phyloP scores from a whole-genome alignment of 1,139 yeast species.

The Kurtzmaniella quercitrusa region DNA sequence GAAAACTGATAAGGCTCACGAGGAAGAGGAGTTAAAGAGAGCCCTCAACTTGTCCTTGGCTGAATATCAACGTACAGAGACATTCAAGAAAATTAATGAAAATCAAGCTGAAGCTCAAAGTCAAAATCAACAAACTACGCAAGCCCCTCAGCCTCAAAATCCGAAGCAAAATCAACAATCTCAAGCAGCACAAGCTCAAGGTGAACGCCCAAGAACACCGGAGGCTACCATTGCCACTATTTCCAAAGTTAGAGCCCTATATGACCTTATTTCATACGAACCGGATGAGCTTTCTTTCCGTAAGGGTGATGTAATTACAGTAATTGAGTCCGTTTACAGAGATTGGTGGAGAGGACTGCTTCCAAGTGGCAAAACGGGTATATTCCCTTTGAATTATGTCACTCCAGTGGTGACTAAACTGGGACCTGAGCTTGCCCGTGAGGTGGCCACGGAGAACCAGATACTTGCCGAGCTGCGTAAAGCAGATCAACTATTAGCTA shows the following conservation, averaged over 20 bases:
- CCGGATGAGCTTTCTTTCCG: constrained; percentile 68
- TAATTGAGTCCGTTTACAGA: constrained; percentile 79
- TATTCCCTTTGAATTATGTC: constrained; percentile 93
- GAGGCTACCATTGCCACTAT: constrained; percentile 45
- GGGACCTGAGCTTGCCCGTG: constrained; percentile 37
- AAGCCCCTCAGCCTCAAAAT: not conserved
- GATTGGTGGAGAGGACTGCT: constrained; percentile 97
- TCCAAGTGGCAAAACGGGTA: constrained; percentile 70
- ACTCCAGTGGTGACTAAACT: constrained; percentile 71
- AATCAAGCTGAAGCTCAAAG: constrained; percentile 12
- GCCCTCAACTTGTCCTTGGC: constrained; percentile 75
- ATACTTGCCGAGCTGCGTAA: constrained; percentile 38
- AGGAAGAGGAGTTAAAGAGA: constrained; percentile 77
- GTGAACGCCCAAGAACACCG: constrained; percentile 6
- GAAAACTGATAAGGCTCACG: constrained; percentile 46
- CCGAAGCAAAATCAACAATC: constrained; percentile 29
- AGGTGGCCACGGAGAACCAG: constrained; percentile 25
- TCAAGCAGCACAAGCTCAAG: not conserved
- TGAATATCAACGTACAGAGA: constrained; percentile 50
- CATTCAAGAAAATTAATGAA: constrained; percentile 19
- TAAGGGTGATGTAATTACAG: constrained; percentile 76
- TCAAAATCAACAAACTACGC: not conserved
- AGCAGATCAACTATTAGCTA: constrained; percentile 61
- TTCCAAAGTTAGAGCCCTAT: constrained; percentile 76
- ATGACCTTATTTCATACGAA: constrained; percentile 70